Evolutionary conservation across 108 stramenopile species (phyloP), one percentile per base, ranked within the genome.

Genomic region (Pseudonitzschia delicatissima): DNA sequence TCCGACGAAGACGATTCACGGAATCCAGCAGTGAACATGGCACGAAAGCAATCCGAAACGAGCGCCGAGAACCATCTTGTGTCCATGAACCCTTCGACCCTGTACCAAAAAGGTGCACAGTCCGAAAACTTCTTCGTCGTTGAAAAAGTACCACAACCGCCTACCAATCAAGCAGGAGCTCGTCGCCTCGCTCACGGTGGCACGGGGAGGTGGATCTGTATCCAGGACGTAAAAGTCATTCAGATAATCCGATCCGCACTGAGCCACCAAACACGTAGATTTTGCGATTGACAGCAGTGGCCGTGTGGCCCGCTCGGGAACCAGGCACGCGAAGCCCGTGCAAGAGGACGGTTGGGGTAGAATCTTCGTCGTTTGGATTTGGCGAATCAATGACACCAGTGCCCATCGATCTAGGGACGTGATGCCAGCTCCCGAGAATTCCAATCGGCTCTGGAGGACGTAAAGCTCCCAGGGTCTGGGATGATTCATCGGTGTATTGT

Each of bases 61-160:
- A 87, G 77, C 13, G 87, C 85, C 23, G n/a, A 98, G 62, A 1
- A 98, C 82, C 69, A 92, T 76, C 35, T 92, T 88, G 78, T 98
- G 97, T 28, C 86, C 97, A 62, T 82, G 85, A 6, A 97, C 82
- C 48, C 69, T 68, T 50, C 69, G 78, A 3, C 91, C 94, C 68
- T 95, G 93, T 0, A 98, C 95, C 5, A 98, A 29, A 71, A 98
- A 96, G 9, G 87, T 93, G 12, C 96, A 94, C 62, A 96, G 95
- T 0, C 90, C 82, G 61, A 97, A 96, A 60, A 92, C 90, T 61
- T 61, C 59, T 61, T 61, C 59, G 49, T 90, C 75, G 57, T 96
- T 87, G 70, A 79, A 91, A 69, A 87, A 94, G 58, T 93, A 84
- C 5, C 80, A 61, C 8, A 97, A 68, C 26, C 85, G 75, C 25